These are phyloP conservation scores for Claviceps citrina DNA, from an alignment of 2,329 filamentous ascomycete species.

Conservation along the genomic window DNA sequence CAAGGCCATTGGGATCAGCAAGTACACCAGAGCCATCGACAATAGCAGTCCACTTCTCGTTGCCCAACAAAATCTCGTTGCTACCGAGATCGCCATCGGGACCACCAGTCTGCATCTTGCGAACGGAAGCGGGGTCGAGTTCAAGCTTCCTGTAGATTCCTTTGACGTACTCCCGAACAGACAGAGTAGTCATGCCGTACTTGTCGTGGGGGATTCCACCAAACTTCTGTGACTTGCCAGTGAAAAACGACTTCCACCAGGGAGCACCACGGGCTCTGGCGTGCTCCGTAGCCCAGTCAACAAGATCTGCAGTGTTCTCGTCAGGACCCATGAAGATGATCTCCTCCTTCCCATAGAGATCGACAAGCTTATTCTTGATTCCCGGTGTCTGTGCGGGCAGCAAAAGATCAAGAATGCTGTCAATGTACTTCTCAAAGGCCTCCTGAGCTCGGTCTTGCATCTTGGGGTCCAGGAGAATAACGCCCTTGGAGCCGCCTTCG, in stretches of 20 bases:
- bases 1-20: constrained; percentile 77
- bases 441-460: constrained; percentile 87
- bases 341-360: constrained; percentile 85
- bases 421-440: constrained; percentile 98
- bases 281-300: constrained; percentile 97
- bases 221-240: constrained; percentile 88
- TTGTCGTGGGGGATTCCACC: constrained; percentile 91
- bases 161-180: constrained; percentile 87
- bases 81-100: constrained; percentile 93
- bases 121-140: constrained; percentile 68
- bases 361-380: constrained; percentile 97
- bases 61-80: constrained; percentile 91
- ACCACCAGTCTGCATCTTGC: constrained; percentile 94
- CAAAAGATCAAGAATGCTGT: constrained; percentile 90
- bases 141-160: constrained; percentile 95
- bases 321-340: constrained; percentile 98
- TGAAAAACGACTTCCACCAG: constrained; percentile 99
- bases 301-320: constrained; percentile 93
- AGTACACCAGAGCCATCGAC: constrained; percentile 95
- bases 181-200: constrained; percentile 96
- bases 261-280: constrained; percentile 73
- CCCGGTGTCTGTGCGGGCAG: constrained; percentile 80
- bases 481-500: constrained; percentile 94
- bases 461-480: constrained; percentile 82
- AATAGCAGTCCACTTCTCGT: constrained; percentile 88